phyloP scores from a whole-genome alignment of 139 green algal genomes.

The Desmodesmus armatus region DNA sequence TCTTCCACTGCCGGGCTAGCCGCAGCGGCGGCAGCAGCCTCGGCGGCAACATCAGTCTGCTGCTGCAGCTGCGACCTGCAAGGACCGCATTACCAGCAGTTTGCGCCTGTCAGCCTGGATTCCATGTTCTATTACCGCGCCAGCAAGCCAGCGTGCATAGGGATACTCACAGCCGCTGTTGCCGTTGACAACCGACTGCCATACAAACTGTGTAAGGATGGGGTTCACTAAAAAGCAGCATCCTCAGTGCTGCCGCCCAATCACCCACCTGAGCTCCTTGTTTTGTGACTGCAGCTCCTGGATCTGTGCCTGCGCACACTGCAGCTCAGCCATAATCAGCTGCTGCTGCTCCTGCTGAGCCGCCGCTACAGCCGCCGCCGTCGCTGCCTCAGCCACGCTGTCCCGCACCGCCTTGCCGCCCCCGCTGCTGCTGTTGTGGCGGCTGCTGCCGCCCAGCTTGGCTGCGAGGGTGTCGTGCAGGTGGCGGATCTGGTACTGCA shows the following conservation, averaged over 20 bases:
- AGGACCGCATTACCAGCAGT: too few relatives aligned
- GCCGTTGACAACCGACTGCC: neutral
- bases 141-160: too few relatives aligned
- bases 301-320: neutral
- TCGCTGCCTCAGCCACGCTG: neutral
- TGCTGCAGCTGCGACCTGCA: constrained; percentile 7
- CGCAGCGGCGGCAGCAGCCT: neutral
- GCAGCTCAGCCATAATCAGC: neutral
- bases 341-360: constrained; percentile 9
- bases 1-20: too few relatives aligned
- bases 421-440: constrained; percentile 10
- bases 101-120: too few relatives aligned
- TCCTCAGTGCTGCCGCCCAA: neutral
- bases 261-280: constrained; percentile 7
- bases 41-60: neutral
- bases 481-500: constrained; percentile 43
- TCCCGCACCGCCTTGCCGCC: neutral
- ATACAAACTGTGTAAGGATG: neutral
- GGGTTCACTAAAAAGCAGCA: neutral
- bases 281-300: constrained; percentile 26
- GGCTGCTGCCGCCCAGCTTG: constrained; percentile 16
- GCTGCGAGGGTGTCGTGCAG: constrained; percentile 33
- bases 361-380: neutral
- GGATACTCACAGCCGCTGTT: neutral
- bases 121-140: too few relatives aligned